These are phyloP conservation scores for Chaetomiaceae sp. DNA, from an alignment of 2,329 filamentous ascomycete genomes.

Conservation along the genomic window DNA sequence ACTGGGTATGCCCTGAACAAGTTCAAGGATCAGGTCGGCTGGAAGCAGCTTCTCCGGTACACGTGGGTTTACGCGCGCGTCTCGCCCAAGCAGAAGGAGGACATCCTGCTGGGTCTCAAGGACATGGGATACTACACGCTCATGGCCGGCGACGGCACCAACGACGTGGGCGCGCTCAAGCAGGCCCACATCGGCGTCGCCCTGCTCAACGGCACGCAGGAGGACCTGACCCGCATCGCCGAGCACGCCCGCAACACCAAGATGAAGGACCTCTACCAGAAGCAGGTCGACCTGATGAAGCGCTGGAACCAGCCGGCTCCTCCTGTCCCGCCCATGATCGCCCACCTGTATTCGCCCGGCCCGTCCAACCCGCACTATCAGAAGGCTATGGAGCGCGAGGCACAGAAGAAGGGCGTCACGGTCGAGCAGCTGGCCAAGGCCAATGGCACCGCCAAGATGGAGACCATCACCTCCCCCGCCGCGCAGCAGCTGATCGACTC, in stretches of 20 bases:
- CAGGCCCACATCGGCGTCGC: constrained; percentile 97
- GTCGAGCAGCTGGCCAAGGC: constrained; percentile 53
- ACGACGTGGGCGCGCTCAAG: constrained; percentile 95
- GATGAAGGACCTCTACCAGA: constrained; percentile 99
- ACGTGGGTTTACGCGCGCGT: constrained; percentile 98
- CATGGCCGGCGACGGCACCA: constrained; percentile 98
- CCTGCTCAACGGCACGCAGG: constrained; percentile 86
- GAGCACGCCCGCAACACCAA: constrained; percentile 92
- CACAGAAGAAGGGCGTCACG: constrained; percentile 68
- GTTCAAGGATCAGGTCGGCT: constrained; percentile 75
- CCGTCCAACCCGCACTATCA: constrained; percentile 89
- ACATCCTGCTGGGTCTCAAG: constrained; percentile 93
- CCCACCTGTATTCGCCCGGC: constrained; percentile 89
- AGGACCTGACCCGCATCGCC: constrained; percentile 85
- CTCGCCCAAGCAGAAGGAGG: constrained; percentile 97
- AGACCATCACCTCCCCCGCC: constrained; percentile 63
- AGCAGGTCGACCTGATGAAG: constrained; percentile 86
- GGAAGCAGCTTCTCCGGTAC: constrained; percentile 74
- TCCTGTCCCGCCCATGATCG: constrained; percentile 88
- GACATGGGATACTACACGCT: constrained; percentile 96
- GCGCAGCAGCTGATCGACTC: constrained; percentile 56
- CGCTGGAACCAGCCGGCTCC: constrained; percentile 91
- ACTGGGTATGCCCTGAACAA: constrained; percentile 91
- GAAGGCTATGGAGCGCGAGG: constrained; percentile 85
- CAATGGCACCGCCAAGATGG: constrained; percentile 52